These are phyloP conservation scores for Sphaerulina populicola DNA, from an alignment of 2,329 filamentous ascomycete genomes.

Conservation along the genomic window DNA sequence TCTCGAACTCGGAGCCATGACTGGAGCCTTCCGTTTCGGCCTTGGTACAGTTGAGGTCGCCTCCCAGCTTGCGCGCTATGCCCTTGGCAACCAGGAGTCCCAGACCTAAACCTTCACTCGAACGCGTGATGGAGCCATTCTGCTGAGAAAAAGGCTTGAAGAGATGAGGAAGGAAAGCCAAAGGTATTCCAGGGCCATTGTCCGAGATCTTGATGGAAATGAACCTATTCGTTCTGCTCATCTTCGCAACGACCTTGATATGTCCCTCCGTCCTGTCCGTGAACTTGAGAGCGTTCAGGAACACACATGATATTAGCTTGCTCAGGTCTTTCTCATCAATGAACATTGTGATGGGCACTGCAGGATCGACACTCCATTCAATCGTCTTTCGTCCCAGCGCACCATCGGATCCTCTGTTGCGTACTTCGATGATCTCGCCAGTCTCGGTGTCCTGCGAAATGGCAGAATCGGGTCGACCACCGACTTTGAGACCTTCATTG, in stretches of 20 bases:
- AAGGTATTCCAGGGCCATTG: constrained; percentile 60
- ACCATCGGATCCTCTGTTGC: constrained; percentile 38
- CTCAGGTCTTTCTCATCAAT: constrained; percentile 56
- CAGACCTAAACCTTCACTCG: constrained; percentile 60
- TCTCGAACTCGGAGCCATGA: constrained; percentile 60
- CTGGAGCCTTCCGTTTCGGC: constrained; percentile 54
- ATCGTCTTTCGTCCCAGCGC: constrained; percentile 41
- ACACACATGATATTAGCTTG: constrained; percentile 56
- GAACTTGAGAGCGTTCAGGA: constrained; percentile 62
- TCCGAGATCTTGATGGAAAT: constrained; percentile 56
- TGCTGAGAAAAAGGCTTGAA: constrained; percentile 64
- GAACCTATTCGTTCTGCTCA: constrained; percentile 43
- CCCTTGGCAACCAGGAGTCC: constrained; percentile 66
- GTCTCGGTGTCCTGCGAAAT: constrained; percentile 40
- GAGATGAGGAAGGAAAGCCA: constrained; percentile 56
- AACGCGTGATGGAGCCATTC: constrained; percentile 58
- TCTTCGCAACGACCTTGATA: constrained; percentile 49
- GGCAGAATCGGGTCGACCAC: constrained; percentile 47
- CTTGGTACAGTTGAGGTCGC: constrained; percentile 56
- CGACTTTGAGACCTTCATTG: constrained; percentile 46
- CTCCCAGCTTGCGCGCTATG: constrained; percentile 58
- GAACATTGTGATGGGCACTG: constrained; percentile 47
- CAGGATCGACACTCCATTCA: constrained; percentile 44
- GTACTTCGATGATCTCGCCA: constrained; percentile 45
- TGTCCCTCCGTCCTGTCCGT: constrained; percentile 50